These are phyloP conservation scores for Pistacia atlantica DNA, from an alignment of 345 rosid genomes.

Conservation along the genomic window DNA sequence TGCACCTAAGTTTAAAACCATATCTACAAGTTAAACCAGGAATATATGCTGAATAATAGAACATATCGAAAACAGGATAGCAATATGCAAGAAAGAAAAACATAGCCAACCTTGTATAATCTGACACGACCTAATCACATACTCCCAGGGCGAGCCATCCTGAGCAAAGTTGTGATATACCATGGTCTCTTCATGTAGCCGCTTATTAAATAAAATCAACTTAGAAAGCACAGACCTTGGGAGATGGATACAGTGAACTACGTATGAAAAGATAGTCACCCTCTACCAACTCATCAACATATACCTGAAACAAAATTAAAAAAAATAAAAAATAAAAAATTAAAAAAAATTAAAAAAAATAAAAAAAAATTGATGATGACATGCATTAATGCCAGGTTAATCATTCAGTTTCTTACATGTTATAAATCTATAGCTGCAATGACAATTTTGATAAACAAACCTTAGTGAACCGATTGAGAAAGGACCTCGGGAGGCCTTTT, in stretches of 20 bases:
- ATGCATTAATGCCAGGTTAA: slow-evolving; percentile 2
- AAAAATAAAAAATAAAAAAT: slow-evolving; percentile 8
- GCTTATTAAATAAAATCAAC: slow-evolving; percentile 73
- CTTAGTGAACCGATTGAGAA: slow-evolving; percentile 92
- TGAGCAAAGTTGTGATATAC: slow-evolving; percentile 69
- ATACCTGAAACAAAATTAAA: slow-evolving; percentile 63
- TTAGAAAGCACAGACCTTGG: slow-evolving; percentile 67
- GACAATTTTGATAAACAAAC: slow-evolving; percentile 34
- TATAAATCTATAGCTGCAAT: not conserved
- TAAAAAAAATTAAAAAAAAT: slow-evolving; percentile 16
- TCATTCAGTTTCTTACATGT: not conserved
- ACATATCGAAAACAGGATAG: not conserved
- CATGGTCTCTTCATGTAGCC: slow-evolving; percentile 81
- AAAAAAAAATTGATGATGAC: not conserved
- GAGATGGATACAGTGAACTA: slow-evolving; percentile 75
- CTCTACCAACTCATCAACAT: slow-evolving; percentile 84
- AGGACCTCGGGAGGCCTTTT: slow-evolving; percentile 95
- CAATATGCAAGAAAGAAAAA: slow-evolving; percentile 4
- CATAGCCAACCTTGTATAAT: slow-evolving; percentile 62
- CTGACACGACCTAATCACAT: slow-evolving; percentile 87
- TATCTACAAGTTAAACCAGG: slow-evolving; percentile 7
- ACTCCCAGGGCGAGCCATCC: slow-evolving; percentile 98
- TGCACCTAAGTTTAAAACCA: slow-evolving; percentile 43
- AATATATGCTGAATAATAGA: not conserved
- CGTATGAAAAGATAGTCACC: slow-evolving; percentile 84